Percentiles rank a stretch among this genome's conserved stretches.
phyloP scores from a whole-genome alignment of 2,329 filamentous ascomycete species.

The Hyphodiscus sp. region DNA sequence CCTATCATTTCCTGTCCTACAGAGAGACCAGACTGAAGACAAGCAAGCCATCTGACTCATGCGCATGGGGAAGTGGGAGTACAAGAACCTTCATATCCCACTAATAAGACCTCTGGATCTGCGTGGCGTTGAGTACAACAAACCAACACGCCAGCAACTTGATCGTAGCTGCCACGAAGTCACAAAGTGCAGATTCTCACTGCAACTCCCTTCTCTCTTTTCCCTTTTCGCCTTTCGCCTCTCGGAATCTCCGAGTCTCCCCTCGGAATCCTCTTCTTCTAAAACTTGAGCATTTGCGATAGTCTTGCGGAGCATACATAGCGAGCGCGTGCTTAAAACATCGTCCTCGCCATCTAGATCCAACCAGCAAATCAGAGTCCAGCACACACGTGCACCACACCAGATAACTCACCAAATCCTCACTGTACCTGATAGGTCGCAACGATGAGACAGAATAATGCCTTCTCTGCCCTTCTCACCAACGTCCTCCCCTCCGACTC shows the following conservation, averaged over 20 bases:
- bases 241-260: not conserved
- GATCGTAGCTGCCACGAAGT: not conserved
- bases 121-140: not conserved
- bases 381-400: not conserved
- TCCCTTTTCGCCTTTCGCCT: too few relatives aligned
- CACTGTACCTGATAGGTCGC: not conserved
- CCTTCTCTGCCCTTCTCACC: not conserved
- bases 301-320: not conserved
- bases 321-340: not conserved
- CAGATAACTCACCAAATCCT: too few relatives aligned
- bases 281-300: not conserved
- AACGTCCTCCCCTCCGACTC: conserved; percentile 13
- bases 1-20: not conserved
- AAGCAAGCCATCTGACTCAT: not conserved
- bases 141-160: not conserved
- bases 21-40: not conserved
- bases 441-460: conserved; percentile 12
- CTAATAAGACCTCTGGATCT: not conserved
- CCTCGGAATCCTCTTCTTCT: too few relatives aligned
- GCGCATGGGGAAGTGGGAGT: not conserved
- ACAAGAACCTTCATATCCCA: not conserved
- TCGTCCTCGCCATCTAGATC: not conserved
- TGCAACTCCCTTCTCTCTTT: not conserved
- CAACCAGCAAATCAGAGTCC: not conserved
- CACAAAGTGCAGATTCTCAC: not conserved